Base-by-base conservation (phyloP, 179 eudicot species). In the Beta macrorhiza region DNA sequence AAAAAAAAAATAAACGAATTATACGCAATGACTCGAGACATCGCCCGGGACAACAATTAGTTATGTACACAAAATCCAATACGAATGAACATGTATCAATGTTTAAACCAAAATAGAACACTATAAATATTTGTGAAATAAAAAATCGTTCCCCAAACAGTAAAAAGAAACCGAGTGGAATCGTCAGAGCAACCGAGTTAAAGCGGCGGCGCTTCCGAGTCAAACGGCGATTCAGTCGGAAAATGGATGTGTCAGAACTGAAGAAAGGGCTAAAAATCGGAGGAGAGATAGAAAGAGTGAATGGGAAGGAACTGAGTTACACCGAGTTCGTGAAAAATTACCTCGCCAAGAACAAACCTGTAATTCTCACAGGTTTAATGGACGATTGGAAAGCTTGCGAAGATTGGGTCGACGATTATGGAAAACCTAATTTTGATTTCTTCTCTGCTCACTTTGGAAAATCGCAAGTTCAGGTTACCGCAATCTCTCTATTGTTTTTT, bases 261-360 rank as follows among this genome's bases (percentile, higher is more conserved):
- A 84, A 86, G 59, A 92, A 88, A 85, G 76, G 89, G 12, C 71
- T 93, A 84, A 81, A 85, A 77, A 90, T 91, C 29, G 93, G 82
- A 77, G 97, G 93, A 32, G 58, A 84, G 73, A 86, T 97, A 44
- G 97, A 92, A 85, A 90, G 90, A 86, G 91, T 97, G 68, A 89
- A 92, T 72, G 97, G 92, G n/a, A 90, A 86, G 59, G 90, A 90
- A 65, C 67, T 97, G 72, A 91, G 89, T 82, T 97, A 97, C 91
- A 47, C 79, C 55, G 92, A 97, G 52, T 97, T 97, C 80, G 93
- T 77, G 0, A 82, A 86, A 25, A 84, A 75, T 53, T 97, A 91
- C 88, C 83, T 97, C 37, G 78, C 74, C 11, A 89, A 85, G 68
- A 97, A 97, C 69, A 81, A 86, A 68, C 99, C 99, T 6, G 93